Conservation (phyloP, 2,329 filamentous ascomycete genomes). For the Bipolaris oryzae region DNA sequence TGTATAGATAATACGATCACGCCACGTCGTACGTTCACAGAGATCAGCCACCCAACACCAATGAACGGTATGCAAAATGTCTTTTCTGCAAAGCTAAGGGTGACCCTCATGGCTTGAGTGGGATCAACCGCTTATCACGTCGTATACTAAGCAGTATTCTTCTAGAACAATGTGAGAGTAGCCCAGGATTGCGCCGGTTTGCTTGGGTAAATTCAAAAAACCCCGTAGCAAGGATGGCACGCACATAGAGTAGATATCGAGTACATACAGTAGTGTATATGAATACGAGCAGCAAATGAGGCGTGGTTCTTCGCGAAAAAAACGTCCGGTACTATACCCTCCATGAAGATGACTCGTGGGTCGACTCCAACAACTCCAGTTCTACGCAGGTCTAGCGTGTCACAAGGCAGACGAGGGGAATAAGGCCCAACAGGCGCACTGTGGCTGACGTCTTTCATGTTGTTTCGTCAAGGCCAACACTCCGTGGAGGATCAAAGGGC, state of each 20-base stretch:
- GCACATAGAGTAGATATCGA: constrained; percentile 29
- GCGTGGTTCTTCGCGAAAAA: constrained; percentile 20
- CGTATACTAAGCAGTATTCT: constrained; percentile 17
- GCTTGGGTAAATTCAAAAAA: constrained; percentile 11
- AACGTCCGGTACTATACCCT: constrained; percentile 6
- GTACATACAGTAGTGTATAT: constrained; percentile 12
- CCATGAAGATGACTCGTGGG: constrained; percentile 7
- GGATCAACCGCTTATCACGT: constrained; percentile 19
- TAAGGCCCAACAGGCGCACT: constrained; percentile 1
- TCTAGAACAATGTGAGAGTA: constrained; percentile 33
- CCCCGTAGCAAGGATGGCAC: constrained; percentile 23
- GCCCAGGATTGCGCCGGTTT: constrained; percentile 22
- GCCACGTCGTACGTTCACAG: constrained; percentile 5
- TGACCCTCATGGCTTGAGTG: constrained; percentile 18
- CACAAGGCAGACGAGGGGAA: not conserved
- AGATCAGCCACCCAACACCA: constrained; percentile 11
- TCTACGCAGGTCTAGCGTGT: not conserved
- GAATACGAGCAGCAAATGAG: constrained; percentile 23
- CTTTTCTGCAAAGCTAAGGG: constrained; percentile 4
- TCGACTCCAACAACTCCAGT: not conserved
- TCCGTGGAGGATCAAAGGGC: constrained; percentile 1
- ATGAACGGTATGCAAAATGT: constrained; percentile 19
- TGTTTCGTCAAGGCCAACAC: not conserved
- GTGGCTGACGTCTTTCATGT: constrained; percentile 5
- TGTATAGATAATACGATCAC: constrained; percentile 14